phyloP scores from a whole-genome alignment of 2,329 filamentous ascomycete genomes.

The Trichophyton equinum region DNA sequence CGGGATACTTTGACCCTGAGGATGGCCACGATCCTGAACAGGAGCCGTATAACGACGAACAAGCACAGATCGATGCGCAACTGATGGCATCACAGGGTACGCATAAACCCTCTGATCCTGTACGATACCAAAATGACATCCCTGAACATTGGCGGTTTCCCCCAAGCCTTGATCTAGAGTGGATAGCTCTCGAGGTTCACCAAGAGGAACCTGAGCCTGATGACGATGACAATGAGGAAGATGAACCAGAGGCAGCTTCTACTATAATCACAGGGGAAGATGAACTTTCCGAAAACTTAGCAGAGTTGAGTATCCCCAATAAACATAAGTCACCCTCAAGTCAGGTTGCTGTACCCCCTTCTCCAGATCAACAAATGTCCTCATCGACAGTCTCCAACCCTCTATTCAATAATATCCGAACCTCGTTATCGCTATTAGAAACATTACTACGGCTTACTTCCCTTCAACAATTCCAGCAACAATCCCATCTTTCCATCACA shows the following conservation, averaged over 20 bases:
- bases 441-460: conserved; percentile 76
- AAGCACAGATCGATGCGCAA: conserved; percentile 24
- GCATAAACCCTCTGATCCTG: conserved; percentile 5
- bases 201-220: conserved; percentile 49
- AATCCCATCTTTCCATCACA: conserved; percentile 74
- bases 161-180: conserved; percentile 68
- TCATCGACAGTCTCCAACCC: conserved; percentile 35
- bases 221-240: conserved; percentile 38
- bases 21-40: conserved; percentile 22
- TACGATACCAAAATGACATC: conserved; percentile 14
- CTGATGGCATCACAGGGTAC: background rate
- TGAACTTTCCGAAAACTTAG: conserved; percentile 26
- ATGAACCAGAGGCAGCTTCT: conserved; percentile 21
- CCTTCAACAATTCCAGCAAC: conserved; percentile 83
- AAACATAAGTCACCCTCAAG: conserved; percentile 16
- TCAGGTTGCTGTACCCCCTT: conserved; percentile 15
- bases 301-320: conserved; percentile 39
- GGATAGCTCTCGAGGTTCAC: conserved; percentile 82
- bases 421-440: conserved; percentile 69
- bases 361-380: conserved; percentile 39
- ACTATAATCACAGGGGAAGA: conserved; percentile 21
- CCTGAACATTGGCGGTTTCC: conserved; percentile 50
- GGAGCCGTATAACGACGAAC: conserved; percentile 29
- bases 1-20: conserved; percentile 19
- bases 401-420: conserved; percentile 44